Base-by-base conservation (phyloP, 2,329 filamentous ascomycete species). In the Phialophora tarda region DNA sequence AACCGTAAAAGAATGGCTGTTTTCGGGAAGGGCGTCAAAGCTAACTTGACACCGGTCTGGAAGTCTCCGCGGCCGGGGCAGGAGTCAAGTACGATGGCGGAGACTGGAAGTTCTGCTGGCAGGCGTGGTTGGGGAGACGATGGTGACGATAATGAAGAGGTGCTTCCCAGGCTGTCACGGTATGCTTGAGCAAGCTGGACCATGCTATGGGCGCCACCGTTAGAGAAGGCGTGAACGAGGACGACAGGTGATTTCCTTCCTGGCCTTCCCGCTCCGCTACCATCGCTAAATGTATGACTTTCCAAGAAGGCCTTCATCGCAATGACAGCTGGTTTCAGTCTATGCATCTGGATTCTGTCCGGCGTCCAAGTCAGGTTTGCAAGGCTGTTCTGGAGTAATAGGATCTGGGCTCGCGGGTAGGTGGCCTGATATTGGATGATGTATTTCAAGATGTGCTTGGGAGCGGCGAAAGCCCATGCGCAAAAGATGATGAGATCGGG, bases 161-260 rank as follows among this genome's bases (percentile, higher is more conserved):
- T 30, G 32, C 14, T 24, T 51, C 8, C 48, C 21, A 26, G 48
- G 21, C 50, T 23, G 61, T 54, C 65, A 51, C 21, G 62, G 55
- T 60, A 81, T 23, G 75, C 71, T 32, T 74, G 66, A 63, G 79
- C 79, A 23, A 83, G 70, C 48, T 77, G 75, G 38, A 74, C 73
- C n/a, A 82, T 77, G 38, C 79, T 78, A 58, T 78, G 77, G 26
- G 79, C 76, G 59, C 84, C 84, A 59, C 83, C 84, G 68, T 86
- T 85, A 47, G 83, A 85, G 71, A 85, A 85, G 38, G 79, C 65
- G 69, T 85, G 84, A 12, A 83, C 72, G 4, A 85, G 76, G n/a
- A 85, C 74, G 21, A n/a, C 41, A 4, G 62, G 57, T 12, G 28
- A 14, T 38, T 38, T 64, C 8, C 5, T 23, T 28, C 14, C 50